Conservation (phyloP, 768 basidiomycete genomes). For the Tricholoma hemisulphureum region DNA sequence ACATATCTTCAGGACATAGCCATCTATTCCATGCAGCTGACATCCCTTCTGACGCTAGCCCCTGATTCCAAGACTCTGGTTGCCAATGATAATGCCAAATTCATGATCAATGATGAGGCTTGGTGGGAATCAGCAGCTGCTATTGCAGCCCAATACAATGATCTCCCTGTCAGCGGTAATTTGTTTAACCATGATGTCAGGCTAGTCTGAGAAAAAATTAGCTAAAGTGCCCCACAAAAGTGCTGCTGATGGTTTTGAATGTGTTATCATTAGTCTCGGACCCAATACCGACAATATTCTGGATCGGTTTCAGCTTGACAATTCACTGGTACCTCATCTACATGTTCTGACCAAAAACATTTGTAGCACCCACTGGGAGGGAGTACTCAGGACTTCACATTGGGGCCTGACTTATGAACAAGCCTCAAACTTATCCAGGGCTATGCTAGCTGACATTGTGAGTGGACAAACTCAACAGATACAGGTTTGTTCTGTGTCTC, state of each 20-base stretch:
- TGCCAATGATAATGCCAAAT: neutral
- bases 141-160: neutral
- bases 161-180: neutral
- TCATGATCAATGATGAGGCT: neutral
- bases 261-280: slow-evolving; percentile 5
- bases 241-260: neutral
- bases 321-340: neutral
- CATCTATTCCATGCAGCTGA: neutral
- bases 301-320: neutral
- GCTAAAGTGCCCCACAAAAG: neutral
- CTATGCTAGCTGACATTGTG: neutral
- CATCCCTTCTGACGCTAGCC: neutral
- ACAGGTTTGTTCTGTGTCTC: neutral
- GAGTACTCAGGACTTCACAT: neutral
- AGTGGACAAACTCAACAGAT: neutral
- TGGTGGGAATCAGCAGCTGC: neutral
- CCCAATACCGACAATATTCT: slow-evolving; percentile 4
- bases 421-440: neutral
- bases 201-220: neutral
- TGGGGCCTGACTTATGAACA: neutral
- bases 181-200: neutral
- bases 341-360: neutral
- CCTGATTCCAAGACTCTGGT: neutral
- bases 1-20: slow-evolving; percentile 7
- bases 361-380: neutral